Conservation (phyloP, 306 rosid species). For the Vigna hirtella region DNA sequence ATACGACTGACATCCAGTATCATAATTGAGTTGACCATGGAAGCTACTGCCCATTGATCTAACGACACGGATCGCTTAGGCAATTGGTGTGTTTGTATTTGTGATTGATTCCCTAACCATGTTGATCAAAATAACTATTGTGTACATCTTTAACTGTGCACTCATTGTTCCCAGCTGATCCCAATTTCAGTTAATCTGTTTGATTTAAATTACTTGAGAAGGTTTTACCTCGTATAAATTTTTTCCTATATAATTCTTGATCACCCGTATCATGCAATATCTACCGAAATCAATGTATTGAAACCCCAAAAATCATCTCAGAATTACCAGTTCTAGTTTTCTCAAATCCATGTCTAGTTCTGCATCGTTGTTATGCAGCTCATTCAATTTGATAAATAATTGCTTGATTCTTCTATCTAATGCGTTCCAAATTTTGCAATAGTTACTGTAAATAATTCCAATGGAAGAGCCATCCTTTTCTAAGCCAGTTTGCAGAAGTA, state of each 20-base stretch:
- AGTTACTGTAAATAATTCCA: conserved; percentile 1
- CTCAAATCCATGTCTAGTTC: conserved; percentile 10
- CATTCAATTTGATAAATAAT: not conserved
- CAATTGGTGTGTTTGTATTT: conserved; percentile 29
- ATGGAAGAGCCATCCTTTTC: conserved; percentile 20
- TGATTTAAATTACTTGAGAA: conserved; percentile 13
- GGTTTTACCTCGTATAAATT: not conserved
- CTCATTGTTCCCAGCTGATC: conserved; percentile 25
- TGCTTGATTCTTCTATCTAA: not conserved
- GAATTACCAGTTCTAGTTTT: conserved; percentile 11
- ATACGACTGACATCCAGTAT: conserved; percentile 6
- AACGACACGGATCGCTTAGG: not conserved
- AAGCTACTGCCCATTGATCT: not conserved
- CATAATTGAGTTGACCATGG: conserved; percentile 22
- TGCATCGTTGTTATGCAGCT: conserved; percentile 2
- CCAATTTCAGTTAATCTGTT: conserved; percentile 24
- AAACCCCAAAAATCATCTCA: not conserved
- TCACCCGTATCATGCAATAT: conserved; percentile 7
- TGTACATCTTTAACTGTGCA: not conserved
- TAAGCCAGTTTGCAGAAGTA: conserved; percentile 5
- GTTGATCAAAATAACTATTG: conserved; percentile 5
- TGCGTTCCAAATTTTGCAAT: not conserved
- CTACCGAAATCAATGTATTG: not conserved
- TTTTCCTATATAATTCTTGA: not conserved
- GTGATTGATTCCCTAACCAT: not conserved